Conservation (phyloP, 2,329 filamentous ascomycete genomes). For the Curvularia verruculosa region DNA sequence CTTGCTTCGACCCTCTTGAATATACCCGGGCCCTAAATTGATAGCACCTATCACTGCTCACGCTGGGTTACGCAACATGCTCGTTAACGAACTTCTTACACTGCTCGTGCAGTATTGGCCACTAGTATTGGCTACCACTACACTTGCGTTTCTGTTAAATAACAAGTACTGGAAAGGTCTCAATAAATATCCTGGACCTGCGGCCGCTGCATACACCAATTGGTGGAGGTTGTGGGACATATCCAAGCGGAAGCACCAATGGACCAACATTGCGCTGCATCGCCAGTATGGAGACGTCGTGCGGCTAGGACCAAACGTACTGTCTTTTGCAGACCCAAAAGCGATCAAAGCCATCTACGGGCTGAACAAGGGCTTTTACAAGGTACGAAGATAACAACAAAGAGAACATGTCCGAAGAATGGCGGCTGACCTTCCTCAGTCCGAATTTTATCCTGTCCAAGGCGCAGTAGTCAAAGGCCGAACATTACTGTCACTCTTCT, state of each 20-base stretch:
- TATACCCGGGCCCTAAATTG: constrained; percentile 20
- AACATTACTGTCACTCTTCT: constrained; percentile 74
- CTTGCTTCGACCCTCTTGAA: constrained; percentile 1
- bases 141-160: constrained; percentile 47
- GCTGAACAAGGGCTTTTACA: constrained; percentile 78
- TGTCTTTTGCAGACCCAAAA: constrained; percentile 76
- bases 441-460: constrained; percentile 81
- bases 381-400: constrained; percentile 58
- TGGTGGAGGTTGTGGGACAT: constrained; percentile 78
- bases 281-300: constrained; percentile 75
- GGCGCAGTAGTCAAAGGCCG: constrained; percentile 73
- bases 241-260: constrained; percentile 66
- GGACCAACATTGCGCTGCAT: constrained; percentile 72
- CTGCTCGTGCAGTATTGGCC: constrained; percentile 52
- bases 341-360: constrained; percentile 80
- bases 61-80: constrained; percentile 35
- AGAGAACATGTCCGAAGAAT: background rate
- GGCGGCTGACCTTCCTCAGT: constrained; percentile 55
- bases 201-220: constrained; percentile 71
- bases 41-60: constrained; percentile 2
- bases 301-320: constrained; percentile 72
- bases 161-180: constrained; percentile 63
- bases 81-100: constrained; percentile 45
- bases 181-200: constrained; percentile 74
- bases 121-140: constrained; percentile 39